These are phyloP conservation scores for Mariannaea sp. DNA, from an alignment of 2,329 filamentous ascomycete species.

Conservation along the genomic window DNA sequence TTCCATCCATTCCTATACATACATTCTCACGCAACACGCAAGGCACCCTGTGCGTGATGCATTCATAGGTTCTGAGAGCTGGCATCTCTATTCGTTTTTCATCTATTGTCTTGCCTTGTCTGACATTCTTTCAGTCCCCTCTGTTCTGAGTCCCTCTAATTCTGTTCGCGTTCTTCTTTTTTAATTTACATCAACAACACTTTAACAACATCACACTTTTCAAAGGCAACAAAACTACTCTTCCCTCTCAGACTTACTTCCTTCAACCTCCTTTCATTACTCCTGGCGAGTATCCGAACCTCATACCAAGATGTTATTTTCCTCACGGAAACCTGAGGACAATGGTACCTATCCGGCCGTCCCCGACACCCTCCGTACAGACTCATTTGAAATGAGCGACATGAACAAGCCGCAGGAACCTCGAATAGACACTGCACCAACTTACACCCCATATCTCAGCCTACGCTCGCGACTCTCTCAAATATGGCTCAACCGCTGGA, in stretches of 20 bases:
- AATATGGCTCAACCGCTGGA: constrained; percentile 98
- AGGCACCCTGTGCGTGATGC: constrained; percentile 29
- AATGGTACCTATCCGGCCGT: constrained; percentile 44
- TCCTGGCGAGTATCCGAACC: constrained; percentile 19
- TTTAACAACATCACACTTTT: constrained; percentile 17
- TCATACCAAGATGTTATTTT: constrained; percentile 44
- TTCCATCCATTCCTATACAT: constrained; percentile 22
- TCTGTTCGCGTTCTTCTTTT: constrained; percentile 20
- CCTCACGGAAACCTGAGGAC: constrained; percentile 43
- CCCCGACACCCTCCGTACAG: constrained; percentile 45
- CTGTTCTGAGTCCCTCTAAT: constrained; percentile 20
- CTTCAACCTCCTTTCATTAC: constrained; percentile 10
- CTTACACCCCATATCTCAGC: constrained; percentile 88
- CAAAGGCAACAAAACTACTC: no score
- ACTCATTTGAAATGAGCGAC: constrained; percentile 45
- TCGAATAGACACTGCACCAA: constrained; percentile 63
- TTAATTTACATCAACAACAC: constrained; percentile 8
- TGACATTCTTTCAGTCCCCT: constrained; percentile 12
- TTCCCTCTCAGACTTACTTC: constrained; percentile 3
- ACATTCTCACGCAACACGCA: constrained; percentile 12
- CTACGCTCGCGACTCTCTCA: constrained; percentile 89
- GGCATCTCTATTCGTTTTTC: constrained; percentile 11
- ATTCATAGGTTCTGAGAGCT: constrained; percentile 36
- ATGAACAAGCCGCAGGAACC: constrained; percentile 40
- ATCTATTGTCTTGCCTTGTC: constrained; percentile 16